Evolutionary conservation across 2,329 filamentous ascomycete genomes (phyloP).

Genomic region (Fusarium phyllophilum): DNA sequence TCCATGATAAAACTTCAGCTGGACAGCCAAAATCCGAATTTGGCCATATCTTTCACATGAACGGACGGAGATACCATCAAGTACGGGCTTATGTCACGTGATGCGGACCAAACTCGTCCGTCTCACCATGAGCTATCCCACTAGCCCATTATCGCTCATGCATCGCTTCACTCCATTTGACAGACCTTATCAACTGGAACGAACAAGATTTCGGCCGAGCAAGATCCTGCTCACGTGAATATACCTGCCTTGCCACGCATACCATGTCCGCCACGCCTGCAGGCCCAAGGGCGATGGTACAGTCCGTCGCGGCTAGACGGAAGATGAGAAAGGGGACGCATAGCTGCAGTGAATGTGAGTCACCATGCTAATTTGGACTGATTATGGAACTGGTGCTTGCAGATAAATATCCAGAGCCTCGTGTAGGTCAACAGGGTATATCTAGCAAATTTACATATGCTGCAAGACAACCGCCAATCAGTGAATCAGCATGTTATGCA

Average conservation of each 20-base stretch:
- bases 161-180: too few relatives aligned
- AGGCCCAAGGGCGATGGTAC: neutral
- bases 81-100: neutral
- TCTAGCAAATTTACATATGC: too few relatives aligned
- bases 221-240: rapidly evolving
- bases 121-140: neutral
- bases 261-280: neutral
- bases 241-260: neutral
- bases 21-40: neutral
- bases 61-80: neutral
- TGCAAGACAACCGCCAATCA: too few relatives aligned
- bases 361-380: rapidly evolving
- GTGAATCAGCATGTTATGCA: rapidly evolving
- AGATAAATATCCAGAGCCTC: rapidly evolving
- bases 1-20: neutral
- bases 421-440: rapidly evolving
- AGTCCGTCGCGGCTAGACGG: neutral
- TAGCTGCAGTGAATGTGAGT: neutral
- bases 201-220: neutral
- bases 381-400: rapidly evolving
- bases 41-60: neutral
- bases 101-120: neutral
- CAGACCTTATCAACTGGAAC: rapidly evolving
- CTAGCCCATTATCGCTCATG: neutral
- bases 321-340: neutral